Evolutionary conservation across 2,329 filamentous ascomycete species (phyloP), one percentile per base, ranked within the genome.

Genomic region (Boeremia lycopersici): DNA sequence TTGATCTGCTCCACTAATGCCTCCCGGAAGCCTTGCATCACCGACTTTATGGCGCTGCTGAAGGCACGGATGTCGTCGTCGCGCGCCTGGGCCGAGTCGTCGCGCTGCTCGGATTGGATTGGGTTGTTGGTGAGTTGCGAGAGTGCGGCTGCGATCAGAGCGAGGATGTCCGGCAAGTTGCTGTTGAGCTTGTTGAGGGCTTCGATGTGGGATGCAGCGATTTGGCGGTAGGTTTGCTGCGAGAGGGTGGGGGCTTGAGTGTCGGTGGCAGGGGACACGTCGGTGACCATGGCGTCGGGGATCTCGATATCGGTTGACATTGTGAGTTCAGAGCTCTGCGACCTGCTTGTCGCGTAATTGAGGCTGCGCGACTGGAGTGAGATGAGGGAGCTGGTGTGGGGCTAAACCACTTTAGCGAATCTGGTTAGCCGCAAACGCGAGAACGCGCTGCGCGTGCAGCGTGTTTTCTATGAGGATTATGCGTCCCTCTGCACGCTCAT

Each of bases 71-170:
- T 56, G 56, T 72, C 52, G 76, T 69, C 57, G 74, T 76, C 59
- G 76, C 76, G 65, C 81, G 51, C 25, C 77, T 76, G 56, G 78
- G 78, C 58, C 62, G 63, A 74, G 65, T 64, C 60, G 47, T 55
- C 52, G 62, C 50, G 61, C 57, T 60, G 39, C 59, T 63, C 53
- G 54, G 70, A 62, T 82, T 83, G 35, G 84, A 86, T 84, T 63
- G 86, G 80, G 26, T 59, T 31, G 31, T 68, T 70, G 45, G 69
- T 73, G 44, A 73, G 81, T 35, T 72, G 84, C 76, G 96, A 91
- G 64, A 96, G 89, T 36, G 88, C 85, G 63, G 87, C 89, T 51
- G 96, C 84, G 68, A 96, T 90, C 53, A 87, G 91, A 61, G 89
- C 90, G 72, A 96, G 89, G 35, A 88, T 57, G 42, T 63, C 60